Evolutionary conservation across 768 basidiomycete species (phyloP).

Genomic region (Pisolithus albus): DNA sequence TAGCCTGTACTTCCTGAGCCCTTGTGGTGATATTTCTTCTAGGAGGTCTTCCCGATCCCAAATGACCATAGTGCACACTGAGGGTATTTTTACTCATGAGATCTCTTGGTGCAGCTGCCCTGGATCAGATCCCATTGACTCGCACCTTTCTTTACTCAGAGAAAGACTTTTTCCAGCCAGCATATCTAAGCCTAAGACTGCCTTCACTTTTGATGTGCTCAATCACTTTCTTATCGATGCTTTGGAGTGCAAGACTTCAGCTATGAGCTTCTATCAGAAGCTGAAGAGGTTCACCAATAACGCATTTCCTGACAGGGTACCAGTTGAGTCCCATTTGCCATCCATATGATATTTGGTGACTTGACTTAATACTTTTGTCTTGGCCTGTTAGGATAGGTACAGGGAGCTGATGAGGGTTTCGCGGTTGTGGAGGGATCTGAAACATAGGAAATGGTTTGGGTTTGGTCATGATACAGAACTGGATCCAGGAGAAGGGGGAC

Average conservation of each 20-base stretch:
- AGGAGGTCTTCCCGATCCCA: not conserved
- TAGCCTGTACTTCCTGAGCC: not conserved
- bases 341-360: no score
- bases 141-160: not conserved
- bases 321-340: no score
- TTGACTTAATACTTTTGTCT: no score
- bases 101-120: slow-evolving; percentile 2
- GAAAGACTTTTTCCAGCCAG: slow-evolving; percentile 2
- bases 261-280: slow-evolving; percentile 8
- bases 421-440: slow-evolving; percentile 1
- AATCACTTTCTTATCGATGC: slow-evolving; percentile 3
- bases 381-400: slow-evolving; percentile 5
- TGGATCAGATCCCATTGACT: not conserved
- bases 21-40: not conserved
- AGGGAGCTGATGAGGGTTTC: slow-evolving; percentile 6
- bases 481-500: not conserved
- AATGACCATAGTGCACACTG: not conserved
- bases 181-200: not conserved
- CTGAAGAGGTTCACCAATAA: slow-evolving; percentile 5
- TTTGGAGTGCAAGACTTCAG: slow-evolving; percentile 10
- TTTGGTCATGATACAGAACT: slow-evolving; percentile 6
- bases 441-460: slow-evolving; percentile 1
- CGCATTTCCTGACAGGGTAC: not conserved
- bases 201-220: slow-evolving; percentile 5
- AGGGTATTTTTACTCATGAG: slow-evolving; percentile 1